These are phyloP conservation scores for Sarcodon aspratus DNA, from an alignment of 768 basidiomycete species.

Conservation along the genomic window DNA sequence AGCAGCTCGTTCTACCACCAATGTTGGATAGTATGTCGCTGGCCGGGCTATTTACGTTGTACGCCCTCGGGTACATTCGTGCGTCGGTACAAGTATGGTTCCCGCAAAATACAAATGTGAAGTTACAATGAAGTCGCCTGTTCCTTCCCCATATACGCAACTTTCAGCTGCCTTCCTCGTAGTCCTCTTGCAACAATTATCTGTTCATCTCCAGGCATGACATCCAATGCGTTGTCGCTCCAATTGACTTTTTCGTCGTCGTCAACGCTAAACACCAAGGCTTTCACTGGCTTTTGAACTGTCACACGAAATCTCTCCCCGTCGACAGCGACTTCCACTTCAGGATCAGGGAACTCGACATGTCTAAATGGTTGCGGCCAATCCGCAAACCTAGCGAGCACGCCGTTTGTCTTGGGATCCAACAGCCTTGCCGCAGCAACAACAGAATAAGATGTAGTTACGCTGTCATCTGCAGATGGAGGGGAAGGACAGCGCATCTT, in stretches of 20 bases:
- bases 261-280: constrained; percentile 69
- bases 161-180: constrained; percentile 49
- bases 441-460: constrained; percentile 54
- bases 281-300: constrained; percentile 68
- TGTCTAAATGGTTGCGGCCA: constrained; percentile 98
- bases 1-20: too few relatives aligned
- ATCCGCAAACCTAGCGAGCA: constrained; percentile 66
- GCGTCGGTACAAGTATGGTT: too few relatives aligned
- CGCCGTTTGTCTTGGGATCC: constrained; percentile 32
- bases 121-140: constrained; percentile 23
- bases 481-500: constrained; percentile 67
- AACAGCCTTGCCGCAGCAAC: constrained; percentile 63
- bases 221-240: constrained; percentile 86
- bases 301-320: constrained; percentile 38
- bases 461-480: constrained; percentile 49
- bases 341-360: constrained; percentile 62
- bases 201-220: constrained; percentile 80
- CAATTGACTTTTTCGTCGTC: constrained; percentile 54
- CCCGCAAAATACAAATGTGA: too few relatives aligned
- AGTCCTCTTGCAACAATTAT: constrained; percentile 54
- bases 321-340: constrained; percentile 33
- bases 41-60: too few relatives aligned
- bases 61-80: too few relatives aligned
- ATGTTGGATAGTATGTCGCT: too few relatives aligned
- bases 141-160: constrained; percentile 69